A percentile compares a stretch with the other conserved stretches of the same genome.
Evolutionary conservation across 2,329 filamentous ascomycete genomes (phyloP).

Genomic region (Exserohilum rostratum): DNA sequence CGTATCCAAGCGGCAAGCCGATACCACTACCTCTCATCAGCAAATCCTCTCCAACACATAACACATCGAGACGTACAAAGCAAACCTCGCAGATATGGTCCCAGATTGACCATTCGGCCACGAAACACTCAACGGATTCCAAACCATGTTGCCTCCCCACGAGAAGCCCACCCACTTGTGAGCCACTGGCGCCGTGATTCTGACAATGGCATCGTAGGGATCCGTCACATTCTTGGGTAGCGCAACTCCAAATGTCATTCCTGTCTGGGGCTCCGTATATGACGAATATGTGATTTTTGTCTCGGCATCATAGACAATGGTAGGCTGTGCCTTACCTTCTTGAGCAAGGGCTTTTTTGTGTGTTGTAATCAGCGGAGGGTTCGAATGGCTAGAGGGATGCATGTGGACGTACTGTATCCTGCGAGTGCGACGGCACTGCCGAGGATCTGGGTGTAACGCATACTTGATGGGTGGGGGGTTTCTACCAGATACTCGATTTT

Average conservation of each 20-base stretch:
- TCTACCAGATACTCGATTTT: constrained; percentile 3
- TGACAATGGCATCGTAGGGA: constrained; percentile 42
- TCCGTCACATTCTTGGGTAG: constrained; percentile 37
- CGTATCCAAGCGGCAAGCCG: constrained; percentile 34
- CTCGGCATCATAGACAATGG: constrained; percentile 36
- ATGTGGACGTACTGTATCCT: constrained; percentile 25
- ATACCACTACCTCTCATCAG: constrained; percentile 35
- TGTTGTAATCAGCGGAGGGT: constrained; percentile 8
- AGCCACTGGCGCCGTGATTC: constrained; percentile 34
- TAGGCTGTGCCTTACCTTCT: constrained; percentile 38
- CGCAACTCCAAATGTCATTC: constrained; percentile 40
- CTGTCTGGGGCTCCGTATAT: constrained; percentile 37
- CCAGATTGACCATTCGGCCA: constrained; percentile 39
- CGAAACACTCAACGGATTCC: constrained; percentile 41
- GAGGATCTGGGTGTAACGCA: constrained; percentile 37
- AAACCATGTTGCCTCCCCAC: constrained; percentile 44
- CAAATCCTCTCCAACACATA: not conserved
- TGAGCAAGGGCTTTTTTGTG: constrained; percentile 31
- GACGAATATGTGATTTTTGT: constrained; percentile 42
- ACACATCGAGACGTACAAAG: constrained; percentile 29
- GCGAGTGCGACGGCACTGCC: constrained; percentile 38
- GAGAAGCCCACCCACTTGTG: constrained; percentile 40
- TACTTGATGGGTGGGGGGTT: constrained; percentile 23
- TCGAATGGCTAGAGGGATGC: no score
- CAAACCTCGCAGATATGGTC: constrained; percentile 39